Conservation (phyloP, 164 flowering plant species). For the Tetracentron sinense region DNA sequence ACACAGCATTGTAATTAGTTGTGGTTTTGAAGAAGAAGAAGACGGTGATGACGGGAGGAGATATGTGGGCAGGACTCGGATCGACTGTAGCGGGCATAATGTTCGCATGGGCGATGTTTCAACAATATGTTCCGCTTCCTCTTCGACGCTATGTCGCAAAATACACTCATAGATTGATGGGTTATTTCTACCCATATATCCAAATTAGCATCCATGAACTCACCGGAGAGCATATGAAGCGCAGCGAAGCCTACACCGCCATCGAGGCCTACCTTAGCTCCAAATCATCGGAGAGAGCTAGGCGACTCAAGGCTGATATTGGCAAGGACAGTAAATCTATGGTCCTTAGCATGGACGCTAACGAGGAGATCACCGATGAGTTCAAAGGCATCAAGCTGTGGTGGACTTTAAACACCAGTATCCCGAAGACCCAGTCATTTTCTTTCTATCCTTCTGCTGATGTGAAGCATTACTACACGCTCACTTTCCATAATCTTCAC, state of each 20-base stretch:
- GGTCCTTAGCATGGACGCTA: slow-evolving; percentile 20
- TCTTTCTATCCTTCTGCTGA: slow-evolving; percentile 8
- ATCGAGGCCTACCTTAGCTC: slow-evolving; percentile 25
- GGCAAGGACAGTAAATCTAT: slow-evolving; percentile 13
- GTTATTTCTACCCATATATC: slow-evolving; percentile 20
- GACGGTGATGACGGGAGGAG: not conserved
- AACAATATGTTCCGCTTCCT: slow-evolving; percentile 13
- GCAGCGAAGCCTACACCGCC: slow-evolving; percentile 24
- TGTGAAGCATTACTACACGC: slow-evolving; percentile 25
- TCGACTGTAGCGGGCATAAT: slow-evolving; percentile 11
- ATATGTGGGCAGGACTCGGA: slow-evolving; percentile 7
- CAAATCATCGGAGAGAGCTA: slow-evolving; percentile 19
- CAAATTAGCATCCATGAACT: slow-evolving; percentile 24
- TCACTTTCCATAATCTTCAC: slow-evolving; percentile 29
- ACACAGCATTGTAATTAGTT: no score
- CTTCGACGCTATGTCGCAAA: not conserved
- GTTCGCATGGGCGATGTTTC: slow-evolving; percentile 18
- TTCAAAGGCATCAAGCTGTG: slow-evolving; percentile 19
- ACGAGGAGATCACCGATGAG: slow-evolving; percentile 23
- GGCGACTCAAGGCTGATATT: slow-evolving; percentile 27
- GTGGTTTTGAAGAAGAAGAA: not conserved
- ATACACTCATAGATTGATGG: not conserved
- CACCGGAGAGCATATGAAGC: slow-evolving; percentile 6
- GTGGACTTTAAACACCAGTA: slow-evolving; percentile 23
- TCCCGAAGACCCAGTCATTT: not conserved